Conservation (phyloP, 306 rosid genomes). For the Quercus robur region DNA sequence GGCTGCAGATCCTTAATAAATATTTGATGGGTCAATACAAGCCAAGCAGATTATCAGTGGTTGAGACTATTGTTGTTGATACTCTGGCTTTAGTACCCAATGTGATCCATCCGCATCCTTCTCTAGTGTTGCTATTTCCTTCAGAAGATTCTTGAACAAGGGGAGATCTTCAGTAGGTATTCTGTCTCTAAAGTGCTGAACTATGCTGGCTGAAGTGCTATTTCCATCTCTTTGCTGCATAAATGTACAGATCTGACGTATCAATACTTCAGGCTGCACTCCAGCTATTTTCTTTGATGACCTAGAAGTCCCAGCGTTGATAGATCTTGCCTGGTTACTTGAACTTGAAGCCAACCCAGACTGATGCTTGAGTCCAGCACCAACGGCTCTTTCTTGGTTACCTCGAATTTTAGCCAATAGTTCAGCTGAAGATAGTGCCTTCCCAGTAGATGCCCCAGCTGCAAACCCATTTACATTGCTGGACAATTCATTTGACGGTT, state of each 20-base stretch:
- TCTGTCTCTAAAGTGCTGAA: slow-evolving; percentile 75
- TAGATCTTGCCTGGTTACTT: slow-evolving; percentile 39
- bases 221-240: slow-evolving; percentile 77
- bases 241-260: slow-evolving; percentile 78
- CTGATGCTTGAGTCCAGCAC: slow-evolving; percentile 72
- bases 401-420: slow-evolving; percentile 63
- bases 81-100: slow-evolving; percentile 88
- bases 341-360: slow-evolving; percentile 31
- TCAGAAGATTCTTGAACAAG: slow-evolving; percentile 87
- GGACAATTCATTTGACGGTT: slow-evolving; percentile 42
- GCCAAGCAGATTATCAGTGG: slow-evolving; percentile 6
- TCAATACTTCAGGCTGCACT: slow-evolving; percentile 76
- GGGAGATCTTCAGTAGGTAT: slow-evolving; percentile 76
- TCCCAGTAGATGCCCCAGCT: slow-evolving; percentile 83
- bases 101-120: slow-evolving; percentile 58
- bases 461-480: slow-evolving; percentile 46
- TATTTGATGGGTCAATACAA: background rate
- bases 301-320: slow-evolving; percentile 43
- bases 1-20: background rate
- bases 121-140: slow-evolving; percentile 79
- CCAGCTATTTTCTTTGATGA: slow-evolving; percentile 43
- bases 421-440: slow-evolving; percentile 81
- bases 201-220: slow-evolving; percentile 62
- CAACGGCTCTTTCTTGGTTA: slow-evolving; percentile 69
- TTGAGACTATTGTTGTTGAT: slow-evolving; percentile 31